Base-by-base conservation (phyloP, 768 basidiomycete species). In the Mycena vitilis region DNA sequence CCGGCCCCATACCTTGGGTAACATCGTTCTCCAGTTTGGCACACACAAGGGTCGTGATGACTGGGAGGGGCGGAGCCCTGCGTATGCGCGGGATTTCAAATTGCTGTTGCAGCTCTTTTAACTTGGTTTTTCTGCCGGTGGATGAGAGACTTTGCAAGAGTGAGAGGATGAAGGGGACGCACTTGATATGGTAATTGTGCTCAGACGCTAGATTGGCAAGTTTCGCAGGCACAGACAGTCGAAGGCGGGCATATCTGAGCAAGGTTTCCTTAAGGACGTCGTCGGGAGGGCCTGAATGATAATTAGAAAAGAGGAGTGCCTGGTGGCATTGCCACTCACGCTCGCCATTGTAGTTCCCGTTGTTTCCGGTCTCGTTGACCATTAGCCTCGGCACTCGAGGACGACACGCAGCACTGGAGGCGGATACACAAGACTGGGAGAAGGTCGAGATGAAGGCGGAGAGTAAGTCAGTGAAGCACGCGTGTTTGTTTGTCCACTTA, bases 11-110 rank as follows among this genome's bases (percentile, higher is more conserved):
- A 9, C 12, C 47, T 23, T 49, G 40, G 6, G 8, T 49, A 0
- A 63, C n/a, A 37, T 68, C 62, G 2, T 62, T 16, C 0, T 38
- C 53, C 5, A 68, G 23, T 13, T 56, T 42, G 5, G 37, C 44
- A 5, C 25, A 23, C 37, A 68, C 55, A 0, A 63, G 47, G 10
- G 66, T 57, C 0, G 66, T 48, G 18, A 51, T 36, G 37, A 62
- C 60, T 0, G 66, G 22, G 0, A 63, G 2, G 2, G 66, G 54
- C 1, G 60, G 54, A 38, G 66, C 60, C 22, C 57, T 57, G 22
- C 66, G 60, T 1, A 58, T 53, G 2, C 54, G 56, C 2, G 44
- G n/a, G 4, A 63, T 30, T n/a, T 68, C 48, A 16, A 68, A 68
- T 23, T 63, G 22, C 8, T 10, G 22, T 18, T 58, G 63, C 0